A percentile compares a stretch with the other conserved stretches of the same genome.
These are phyloP conservation scores for Mrakia gelida DNA, from an alignment of 768 basidiomycete species.

Conservation along the genomic window DNA sequence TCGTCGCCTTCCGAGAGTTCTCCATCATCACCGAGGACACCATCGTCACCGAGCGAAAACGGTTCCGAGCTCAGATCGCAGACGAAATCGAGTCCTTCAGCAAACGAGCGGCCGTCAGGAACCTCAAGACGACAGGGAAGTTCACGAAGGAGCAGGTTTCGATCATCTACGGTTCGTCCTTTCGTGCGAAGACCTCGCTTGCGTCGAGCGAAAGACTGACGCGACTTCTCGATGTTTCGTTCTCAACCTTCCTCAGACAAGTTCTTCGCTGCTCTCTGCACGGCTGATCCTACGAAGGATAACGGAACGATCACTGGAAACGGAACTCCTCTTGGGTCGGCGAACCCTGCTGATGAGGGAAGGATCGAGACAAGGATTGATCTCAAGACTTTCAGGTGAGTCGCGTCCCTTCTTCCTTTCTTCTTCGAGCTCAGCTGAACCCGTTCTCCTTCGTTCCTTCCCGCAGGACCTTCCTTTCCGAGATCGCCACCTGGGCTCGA, in stretches of 20 bases:
- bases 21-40: conserved; percentile 92
- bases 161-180: conserved; percentile 77
- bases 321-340: not conserved
- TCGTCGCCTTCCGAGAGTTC: conserved; percentile 97
- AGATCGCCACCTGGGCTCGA: conserved; percentile 91
- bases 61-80: conserved; percentile 82
- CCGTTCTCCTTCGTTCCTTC: not conserved
- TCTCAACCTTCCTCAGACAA: conserved; percentile 67
- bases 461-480: conserved; percentile 70
- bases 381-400: conserved; percentile 62
- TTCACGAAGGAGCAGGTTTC: conserved; percentile 85
- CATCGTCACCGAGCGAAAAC: conserved; percentile 76
- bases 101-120: conserved; percentile 83
- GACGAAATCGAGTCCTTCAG: conserved; percentile 90
- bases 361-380: conserved; percentile 86
- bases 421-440: not conserved
- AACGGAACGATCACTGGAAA: not conserved
- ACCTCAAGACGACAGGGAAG: conserved; percentile 68
- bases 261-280: conserved; percentile 64
- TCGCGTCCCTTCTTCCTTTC: not conserved
- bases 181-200: no score
- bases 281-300: conserved; percentile 9
- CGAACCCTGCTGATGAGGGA: conserved; percentile 51
- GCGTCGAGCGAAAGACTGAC: conserved; percentile 54
- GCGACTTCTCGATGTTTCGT: conserved; percentile 91